A percentile compares a stretch with the other conserved stretches of the same genome.
These are phyloP conservation scores for Lachnellula hyalina DNA, from an alignment of 2,329 filamentous ascomycete species.

Conservation along the genomic window DNA sequence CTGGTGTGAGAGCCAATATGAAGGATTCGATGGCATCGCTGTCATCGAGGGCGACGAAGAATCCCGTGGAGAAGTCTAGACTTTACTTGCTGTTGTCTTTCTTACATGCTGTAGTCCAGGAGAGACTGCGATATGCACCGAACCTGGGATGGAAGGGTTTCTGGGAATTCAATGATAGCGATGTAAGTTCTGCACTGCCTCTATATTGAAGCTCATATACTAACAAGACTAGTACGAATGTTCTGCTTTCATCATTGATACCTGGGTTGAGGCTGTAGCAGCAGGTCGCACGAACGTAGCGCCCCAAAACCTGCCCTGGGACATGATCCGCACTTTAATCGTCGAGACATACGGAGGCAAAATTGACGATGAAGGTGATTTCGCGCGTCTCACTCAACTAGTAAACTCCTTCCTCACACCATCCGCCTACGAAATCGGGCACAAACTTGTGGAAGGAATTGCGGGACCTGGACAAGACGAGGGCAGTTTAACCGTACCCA, in stretches of 20 bases:
- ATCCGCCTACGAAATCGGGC: slow-evolving; percentile 84
- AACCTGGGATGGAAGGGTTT: slow-evolving; percentile 96
- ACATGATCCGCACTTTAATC: slow-evolving; percentile 85
- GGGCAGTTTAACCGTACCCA: slow-evolving; percentile 66
- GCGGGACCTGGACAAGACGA: slow-evolving; percentile 37
- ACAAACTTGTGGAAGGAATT: slow-evolving; percentile 71
- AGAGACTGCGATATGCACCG: slow-evolving; percentile 88
- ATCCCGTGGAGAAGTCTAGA: slow-evolving; percentile 84
- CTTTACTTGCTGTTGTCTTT: slow-evolving; percentile 90
- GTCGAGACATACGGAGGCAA: slow-evolving; percentile 97
- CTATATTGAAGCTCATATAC: slow-evolving; percentile 66
- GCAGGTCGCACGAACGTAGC: slow-evolving; percentile 87
- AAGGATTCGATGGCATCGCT: slow-evolving; percentile 89
- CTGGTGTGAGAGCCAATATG: slow-evolving; percentile 96
- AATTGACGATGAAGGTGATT: slow-evolving; percentile 87
- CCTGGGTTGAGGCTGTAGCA: slow-evolving; percentile 81
- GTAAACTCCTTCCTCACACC: slow-evolving; percentile 78
- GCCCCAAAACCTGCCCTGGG: slow-evolving; percentile 91
- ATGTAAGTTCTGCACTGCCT: slow-evolving; percentile 59
- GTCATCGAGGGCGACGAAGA: slow-evolving; percentile 68
- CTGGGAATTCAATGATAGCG: slow-evolving; percentile 99
- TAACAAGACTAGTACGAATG: slow-evolving; percentile 75
- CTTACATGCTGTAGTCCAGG: slow-evolving; percentile 92
- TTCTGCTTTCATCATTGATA: slow-evolving; percentile 90
- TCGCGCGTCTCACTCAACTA: slow-evolving; percentile 64